A percentile compares a stretch with the other conserved stretches of the same genome.
Conservation (phyloP, 345 rosid species). For the Syzygium aqueum region DNA sequence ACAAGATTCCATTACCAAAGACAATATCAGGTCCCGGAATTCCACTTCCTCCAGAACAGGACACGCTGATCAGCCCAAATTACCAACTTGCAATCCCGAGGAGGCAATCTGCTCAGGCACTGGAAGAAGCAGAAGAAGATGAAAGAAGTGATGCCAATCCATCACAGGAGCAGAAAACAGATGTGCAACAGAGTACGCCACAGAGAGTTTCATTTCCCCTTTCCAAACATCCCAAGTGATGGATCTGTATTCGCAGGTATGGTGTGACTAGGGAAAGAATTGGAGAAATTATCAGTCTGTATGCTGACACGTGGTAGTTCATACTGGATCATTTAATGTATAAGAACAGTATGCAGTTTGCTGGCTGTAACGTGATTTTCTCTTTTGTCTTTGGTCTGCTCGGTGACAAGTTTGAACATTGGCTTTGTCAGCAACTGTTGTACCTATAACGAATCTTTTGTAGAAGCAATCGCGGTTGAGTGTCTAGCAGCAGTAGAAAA, state of each 20-base stretch:
- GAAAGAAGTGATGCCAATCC: conserved; percentile 55
- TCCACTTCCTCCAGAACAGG: conserved; percentile 82
- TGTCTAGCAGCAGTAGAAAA: not conserved
- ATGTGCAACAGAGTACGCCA: conserved; percentile 27
- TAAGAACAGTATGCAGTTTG: not conserved
- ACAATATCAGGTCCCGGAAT: conserved; percentile 55
- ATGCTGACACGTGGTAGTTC: not conserved
- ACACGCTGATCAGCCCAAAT: conserved; percentile 68
- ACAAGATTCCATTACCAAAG: conserved; percentile 82
- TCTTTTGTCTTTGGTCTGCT: not conserved
- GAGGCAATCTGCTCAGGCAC: conserved; percentile 40
- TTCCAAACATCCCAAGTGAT: conserved; percentile 39
- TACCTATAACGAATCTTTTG: not conserved
- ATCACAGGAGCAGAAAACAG: conserved; percentile 40
- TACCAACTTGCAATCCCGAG: conserved; percentile 67
- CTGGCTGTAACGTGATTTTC: not conserved
- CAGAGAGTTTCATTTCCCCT: conserved; percentile 77
- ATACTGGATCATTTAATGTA: not conserved
- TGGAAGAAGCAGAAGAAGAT: conserved; percentile 77
- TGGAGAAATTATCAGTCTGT: not conserved
- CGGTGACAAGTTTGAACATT: not conserved
- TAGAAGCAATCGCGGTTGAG: not conserved
- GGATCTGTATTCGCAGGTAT: not conserved
- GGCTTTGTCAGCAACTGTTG: not conserved
- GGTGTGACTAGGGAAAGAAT: not conserved